Percentiles rank a stretch among this genome's conserved stretches.
These are phyloP conservation scores for Aeminium ludgeri DNA, from an alignment of 495 filamentous ascomycete species.

Conservation along the genomic window DNA sequence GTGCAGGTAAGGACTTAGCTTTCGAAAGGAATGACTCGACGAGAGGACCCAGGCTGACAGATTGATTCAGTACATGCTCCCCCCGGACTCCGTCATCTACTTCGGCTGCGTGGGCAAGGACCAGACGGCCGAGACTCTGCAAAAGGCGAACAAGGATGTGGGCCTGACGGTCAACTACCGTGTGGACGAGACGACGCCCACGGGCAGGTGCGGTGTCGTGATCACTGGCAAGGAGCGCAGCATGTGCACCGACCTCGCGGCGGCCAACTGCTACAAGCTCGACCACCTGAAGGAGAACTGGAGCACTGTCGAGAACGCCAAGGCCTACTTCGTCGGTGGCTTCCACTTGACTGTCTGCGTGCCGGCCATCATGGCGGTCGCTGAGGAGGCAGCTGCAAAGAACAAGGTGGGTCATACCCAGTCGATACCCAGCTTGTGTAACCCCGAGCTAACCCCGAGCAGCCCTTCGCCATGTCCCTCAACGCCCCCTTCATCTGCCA, in stretches of 20 bases:
- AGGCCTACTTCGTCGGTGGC: constrained; percentile 82
- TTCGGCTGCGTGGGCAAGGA: constrained; percentile 85
- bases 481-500: constrained; percentile 89
- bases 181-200: constrained; percentile 61
- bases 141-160: constrained; percentile 58
- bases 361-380: constrained; percentile 72
- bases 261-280: constrained; percentile 90
- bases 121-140: constrained; percentile 74
- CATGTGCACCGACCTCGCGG: constrained; percentile 90
- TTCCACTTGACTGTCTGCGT: constrained; percentile 83
- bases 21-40: background rate
- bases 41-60: constrained; percentile 4
- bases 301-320: constrained; percentile 71
- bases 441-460: constrained; percentile 1
- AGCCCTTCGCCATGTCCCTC: constrained; percentile 73
- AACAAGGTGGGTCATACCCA: constrained; percentile 45
- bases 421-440: background rate
- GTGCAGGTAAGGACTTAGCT: constrained; percentile 41
- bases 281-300: constrained; percentile 92
- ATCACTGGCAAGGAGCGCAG: constrained; percentile 88
- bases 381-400: constrained; percentile 68
- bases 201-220: constrained; percentile 87
- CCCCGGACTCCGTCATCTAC: constrained; percentile 72
- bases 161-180: constrained; percentile 89
- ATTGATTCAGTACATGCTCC: constrained; percentile 61